Conservation (phyloP, 345 rosid species). For the Salix viminalis region DNA sequence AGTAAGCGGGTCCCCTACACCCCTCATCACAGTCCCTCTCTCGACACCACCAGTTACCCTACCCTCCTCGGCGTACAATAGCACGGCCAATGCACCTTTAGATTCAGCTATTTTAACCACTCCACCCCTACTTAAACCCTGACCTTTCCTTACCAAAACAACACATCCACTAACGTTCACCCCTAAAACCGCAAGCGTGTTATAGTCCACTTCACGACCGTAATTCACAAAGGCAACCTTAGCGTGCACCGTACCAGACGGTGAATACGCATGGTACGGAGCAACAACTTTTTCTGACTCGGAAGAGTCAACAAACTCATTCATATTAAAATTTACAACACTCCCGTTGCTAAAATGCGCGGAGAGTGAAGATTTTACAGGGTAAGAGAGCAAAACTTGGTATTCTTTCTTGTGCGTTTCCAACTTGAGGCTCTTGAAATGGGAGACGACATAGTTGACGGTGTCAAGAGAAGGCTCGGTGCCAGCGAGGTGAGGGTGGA, state of each 20-base stretch:
- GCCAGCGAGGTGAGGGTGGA: conserved; percentile 83
- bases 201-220: conserved; percentile 75
- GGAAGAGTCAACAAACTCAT: conserved; percentile 24
- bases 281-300: conserved; percentile 25
- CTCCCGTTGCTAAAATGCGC: conserved; percentile 53
- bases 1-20: conserved; percentile 83
- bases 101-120: conserved; percentile 59
- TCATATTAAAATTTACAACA: conserved; percentile 31
- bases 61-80: conserved; percentile 60
- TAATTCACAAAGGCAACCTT: conserved; percentile 63
- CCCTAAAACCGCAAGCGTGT: conserved; percentile 48
- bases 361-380: conserved; percentile 44
- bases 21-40: conserved; percentile 94
- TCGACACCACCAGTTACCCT: conserved; percentile 50
- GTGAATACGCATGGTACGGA: conserved; percentile 93
- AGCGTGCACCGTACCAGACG: conserved; percentile 63
- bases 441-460: conserved; percentile 47
- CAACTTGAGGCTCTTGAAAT: conserved; percentile 53
- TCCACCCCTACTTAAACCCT: conserved; percentile 51
- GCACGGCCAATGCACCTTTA: conserved; percentile 71
- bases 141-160: conserved; percentile 63
- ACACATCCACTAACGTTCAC: conserved; percentile 59
- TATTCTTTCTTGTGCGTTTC: conserved; percentile 51
- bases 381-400: conserved; percentile 70
- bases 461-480: conserved; percentile 56